Evolutionary conservation across 1,139 yeast species (phyloP).

Genomic region (Suhomyces terraborum): DNA sequence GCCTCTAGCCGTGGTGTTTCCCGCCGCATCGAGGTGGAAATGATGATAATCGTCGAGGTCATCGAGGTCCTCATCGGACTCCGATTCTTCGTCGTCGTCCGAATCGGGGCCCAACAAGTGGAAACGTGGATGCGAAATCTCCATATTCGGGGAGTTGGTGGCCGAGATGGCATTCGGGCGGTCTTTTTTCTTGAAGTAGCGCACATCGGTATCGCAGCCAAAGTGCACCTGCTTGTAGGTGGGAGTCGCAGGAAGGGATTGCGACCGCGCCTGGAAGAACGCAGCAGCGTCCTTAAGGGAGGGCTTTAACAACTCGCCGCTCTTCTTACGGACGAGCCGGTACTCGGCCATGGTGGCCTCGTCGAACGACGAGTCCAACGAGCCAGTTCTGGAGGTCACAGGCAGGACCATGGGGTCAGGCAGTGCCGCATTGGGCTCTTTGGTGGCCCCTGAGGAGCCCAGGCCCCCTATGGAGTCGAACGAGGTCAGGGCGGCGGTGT

Average conservation of each 20-base stretch:
- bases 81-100: constrained; percentile 22
- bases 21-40: constrained; percentile 18
- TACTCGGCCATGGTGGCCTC: constrained; percentile 13
- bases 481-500: too few relatives aligned
- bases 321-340: constrained; percentile 63
- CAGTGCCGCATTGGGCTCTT: too few relatives aligned
- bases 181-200: constrained; percentile 71
- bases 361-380: constrained; percentile 1
- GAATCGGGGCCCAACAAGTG: constrained; percentile 16
- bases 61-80: constrained; percentile 21
- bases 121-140: constrained; percentile 24
- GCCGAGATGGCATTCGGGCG: constrained; percentile 76
- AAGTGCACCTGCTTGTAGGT: constrained; percentile 77
- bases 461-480: too few relatives aligned
- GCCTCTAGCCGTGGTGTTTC: constrained; percentile 24
- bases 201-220: constrained; percentile 64
- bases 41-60: constrained; percentile 23
- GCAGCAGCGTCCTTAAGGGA: constrained; percentile 52
- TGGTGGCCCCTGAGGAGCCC: too few relatives aligned
- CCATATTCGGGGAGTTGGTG: constrained; percentile 56
- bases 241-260: constrained; percentile 75
- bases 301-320: constrained; percentile 79
- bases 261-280: constrained; percentile 45
- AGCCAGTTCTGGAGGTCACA: not conserved
- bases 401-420: too few relatives aligned